A percentile compares a stretch with the other conserved stretches of the same genome.
Evolutionary conservation across 2,329 filamentous ascomycete species (phyloP).

Genomic region (Sclerotinia spermophila): DNA sequence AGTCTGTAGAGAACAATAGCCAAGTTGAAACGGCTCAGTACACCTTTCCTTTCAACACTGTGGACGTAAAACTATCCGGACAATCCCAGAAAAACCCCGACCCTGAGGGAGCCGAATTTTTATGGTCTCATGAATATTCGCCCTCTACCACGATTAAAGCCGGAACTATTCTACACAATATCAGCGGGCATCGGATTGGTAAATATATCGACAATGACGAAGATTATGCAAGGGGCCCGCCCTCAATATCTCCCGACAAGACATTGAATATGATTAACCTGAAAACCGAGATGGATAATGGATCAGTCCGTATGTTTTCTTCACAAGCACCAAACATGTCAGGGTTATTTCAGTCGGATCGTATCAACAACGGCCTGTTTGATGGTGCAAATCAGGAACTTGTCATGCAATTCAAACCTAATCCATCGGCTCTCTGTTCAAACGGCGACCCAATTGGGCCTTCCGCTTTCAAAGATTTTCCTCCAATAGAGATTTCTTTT

Average conservation of each 20-base stretch:
- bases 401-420: slow-evolving; percentile 32
- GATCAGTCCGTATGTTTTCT: slow-evolving; percentile 24
- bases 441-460: slow-evolving; percentile 22
- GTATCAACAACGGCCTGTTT: background rate
- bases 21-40: background rate
- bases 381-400: slow-evolving; percentile 18
- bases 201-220: background rate
- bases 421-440: slow-evolving; percentile 29
- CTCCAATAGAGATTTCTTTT: slow-evolving; percentile 34
- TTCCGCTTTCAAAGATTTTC: slow-evolving; percentile 31
- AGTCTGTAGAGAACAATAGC: background rate
- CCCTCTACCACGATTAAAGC: slow-evolving; percentile 4
- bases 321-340: slow-evolving; percentile 30
- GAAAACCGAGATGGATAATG: background rate
- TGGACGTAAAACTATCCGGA: background rate
- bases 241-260: background rate
- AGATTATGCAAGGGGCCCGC: background rate
- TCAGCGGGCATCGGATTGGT: background rate
- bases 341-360: slow-evolving; percentile 16
- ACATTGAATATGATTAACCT: slow-evolving; percentile 1
- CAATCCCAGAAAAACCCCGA: background rate
- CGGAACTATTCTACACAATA: slow-evolving; percentile 11
- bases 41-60: background rate
- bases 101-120: background rate
- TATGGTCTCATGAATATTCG: background rate